Evolutionary conservation across 352 stramenopile genomes (phyloP).

Genomic region (Blastocystis sp.): DNA sequence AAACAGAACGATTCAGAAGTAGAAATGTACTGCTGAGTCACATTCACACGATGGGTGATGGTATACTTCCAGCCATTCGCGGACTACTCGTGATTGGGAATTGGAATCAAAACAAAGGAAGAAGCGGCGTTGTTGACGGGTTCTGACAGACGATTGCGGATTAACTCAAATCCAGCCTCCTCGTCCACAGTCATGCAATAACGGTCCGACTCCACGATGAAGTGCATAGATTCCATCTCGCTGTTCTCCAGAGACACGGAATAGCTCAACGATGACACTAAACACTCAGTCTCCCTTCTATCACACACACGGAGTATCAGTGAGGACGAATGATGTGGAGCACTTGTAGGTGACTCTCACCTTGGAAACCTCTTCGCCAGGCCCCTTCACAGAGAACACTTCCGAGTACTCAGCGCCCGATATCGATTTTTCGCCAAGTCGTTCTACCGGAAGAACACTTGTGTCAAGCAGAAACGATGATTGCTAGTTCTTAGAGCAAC

Average conservation of each 20-base stretch:
- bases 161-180: background rate
- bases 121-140: background rate
- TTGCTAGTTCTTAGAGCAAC: too few relatives aligned
- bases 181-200: conserved; percentile 41
- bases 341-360: background rate
- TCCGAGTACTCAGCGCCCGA: background rate
- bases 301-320: background rate
- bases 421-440: background rate
- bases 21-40: conserved; percentile 21
- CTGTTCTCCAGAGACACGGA: background rate
- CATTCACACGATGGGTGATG: conserved; percentile 41
- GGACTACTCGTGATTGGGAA: background rate
- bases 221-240: background rate
- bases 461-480: too few relatives aligned
- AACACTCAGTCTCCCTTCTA: background rate
- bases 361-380: background rate
- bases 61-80: conserved; percentile 1
- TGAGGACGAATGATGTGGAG: background rate
- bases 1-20: background rate
- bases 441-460: background rate
- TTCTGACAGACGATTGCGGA: conserved; percentile 13
- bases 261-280: background rate
- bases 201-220: background rate
- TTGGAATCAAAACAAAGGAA: background rate
- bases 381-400: too few relatives aligned